Evolutionary conservation across 106 monocot species (phyloP), one percentile per base, ranked within the genome.

Genomic region (Posidonia australis): DNA sequence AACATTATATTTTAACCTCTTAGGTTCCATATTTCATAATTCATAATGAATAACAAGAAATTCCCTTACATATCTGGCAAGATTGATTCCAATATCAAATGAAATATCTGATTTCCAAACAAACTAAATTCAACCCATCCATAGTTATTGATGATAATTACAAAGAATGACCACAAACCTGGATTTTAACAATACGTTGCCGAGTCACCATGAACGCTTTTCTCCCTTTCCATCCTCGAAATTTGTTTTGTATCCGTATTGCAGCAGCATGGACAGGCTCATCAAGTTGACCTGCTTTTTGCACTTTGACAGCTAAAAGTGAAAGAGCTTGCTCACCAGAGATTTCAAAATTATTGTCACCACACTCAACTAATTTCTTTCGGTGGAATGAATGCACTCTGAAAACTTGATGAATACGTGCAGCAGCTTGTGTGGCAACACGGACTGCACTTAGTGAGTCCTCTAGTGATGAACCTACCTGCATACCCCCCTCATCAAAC

Each of bases 171-270:
- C 58, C 54, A 77, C 29, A 30, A 45, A 90, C 94, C 94, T 96
- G 94, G 45, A 96, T 96, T 67, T 87, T 96, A 20, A 96, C 86
- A 31, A 96, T 87, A 32, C 72, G 63, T 60, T 96, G 94, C 46
- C 86, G 74, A 51, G 77, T 84, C 43, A 84, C 74, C 62, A 86
- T 65, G 61, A 96, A 96, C 24, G 90, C 94, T 62, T 84, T 90
- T 73, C 90, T 82, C 44, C 94, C 94, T 77, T 96, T 96, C 94
- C 94, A 96, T 55, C 94, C 86, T 44, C 94, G 77, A 68, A 90
- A 96, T 62, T 90, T 96, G 74, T 96, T 96, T 47, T 90, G 94
- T 47, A 96, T 96, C 57, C 87, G 72, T 44, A 77, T 61, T 54
- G 86, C 94, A 67, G 93, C 93, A 74, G 75, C 70, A 72, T 82